Conservation (phyloP, 1,284 basidiomycete species). For the Xerocomus minutiporus region DNA sequence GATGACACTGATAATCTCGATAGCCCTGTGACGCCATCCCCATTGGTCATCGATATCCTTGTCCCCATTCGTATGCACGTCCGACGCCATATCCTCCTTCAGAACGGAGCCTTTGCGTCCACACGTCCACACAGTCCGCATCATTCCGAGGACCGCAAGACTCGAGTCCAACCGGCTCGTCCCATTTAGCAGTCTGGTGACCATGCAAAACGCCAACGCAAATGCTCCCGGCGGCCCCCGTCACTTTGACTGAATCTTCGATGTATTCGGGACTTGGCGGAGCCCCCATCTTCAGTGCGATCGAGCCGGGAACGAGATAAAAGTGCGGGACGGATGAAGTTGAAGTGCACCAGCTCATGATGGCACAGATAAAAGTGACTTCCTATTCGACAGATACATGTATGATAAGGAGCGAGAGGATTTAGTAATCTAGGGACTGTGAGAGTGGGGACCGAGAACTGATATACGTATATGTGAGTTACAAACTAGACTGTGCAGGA, state of each 20-base stretch:
- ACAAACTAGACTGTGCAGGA: conserved; percentile 10
- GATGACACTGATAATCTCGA: too few relatives aligned
- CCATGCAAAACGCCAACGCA: neutral
- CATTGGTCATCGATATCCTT: too few relatives aligned
- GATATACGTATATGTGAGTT: conserved; percentile 10
- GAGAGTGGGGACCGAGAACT: conserved; percentile 1
- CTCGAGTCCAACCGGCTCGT: neutral
- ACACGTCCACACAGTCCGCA: neutral
- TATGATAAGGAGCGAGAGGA: conserved; percentile 18
- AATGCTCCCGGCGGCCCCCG: neutral
- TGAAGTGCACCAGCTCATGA: neutral
- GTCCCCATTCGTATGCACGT: too few relatives aligned
- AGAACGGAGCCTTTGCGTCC: too few relatives aligned
- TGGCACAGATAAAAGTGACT: neutral
- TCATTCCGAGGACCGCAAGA: neutral
- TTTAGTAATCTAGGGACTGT: conserved; percentile 9
- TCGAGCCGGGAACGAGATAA: neutral
- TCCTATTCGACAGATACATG: conserved; percentile 19
- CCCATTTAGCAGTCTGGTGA: neutral
- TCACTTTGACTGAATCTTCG: too few relatives aligned
- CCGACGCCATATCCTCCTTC: too few relatives aligned
- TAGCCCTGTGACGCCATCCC: too few relatives aligned
- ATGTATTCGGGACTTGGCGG: too few relatives aligned
- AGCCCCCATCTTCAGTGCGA: neutral
- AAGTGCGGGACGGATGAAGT: neutral